Conservation (phyloP, 2,329 filamentous ascomycete species). For the Scytalidium lignicola region DNA sequence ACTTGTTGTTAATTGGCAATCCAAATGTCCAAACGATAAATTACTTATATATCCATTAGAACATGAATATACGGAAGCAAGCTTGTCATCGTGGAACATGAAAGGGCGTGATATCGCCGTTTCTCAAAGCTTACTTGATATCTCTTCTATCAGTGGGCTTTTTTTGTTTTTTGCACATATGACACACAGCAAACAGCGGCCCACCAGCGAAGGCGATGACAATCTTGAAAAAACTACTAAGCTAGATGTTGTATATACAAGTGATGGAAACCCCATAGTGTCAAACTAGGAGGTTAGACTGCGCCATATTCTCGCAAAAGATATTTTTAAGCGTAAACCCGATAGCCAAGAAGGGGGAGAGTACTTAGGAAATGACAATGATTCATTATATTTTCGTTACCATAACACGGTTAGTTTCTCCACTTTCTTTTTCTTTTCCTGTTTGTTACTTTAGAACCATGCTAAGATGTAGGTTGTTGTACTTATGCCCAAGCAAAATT, state of each 20-base stretch:
- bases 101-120: conserved; percentile 10
- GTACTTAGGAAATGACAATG: conserved; percentile 13
- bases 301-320: conserved; percentile 7
- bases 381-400: conserved; percentile 12
- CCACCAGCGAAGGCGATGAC: conserved; percentile 6
- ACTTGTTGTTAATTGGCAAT: conserved; percentile 7
- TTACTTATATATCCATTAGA: conserved; percentile 6
- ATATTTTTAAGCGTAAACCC: conserved; percentile 6
- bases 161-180: conserved; percentile 13
- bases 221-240: background rate
- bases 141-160: conserved; percentile 8
- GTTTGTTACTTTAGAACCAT: background rate
- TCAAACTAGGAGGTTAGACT: background rate
- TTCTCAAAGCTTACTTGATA: conserved; percentile 5
- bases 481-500: conserved; percentile 7
- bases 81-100: conserved; percentile 6
- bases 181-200: conserved; percentile 1
- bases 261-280: background rate
- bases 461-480: conserved; percentile 7
- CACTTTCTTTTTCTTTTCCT: background rate
- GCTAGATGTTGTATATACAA: background rate
- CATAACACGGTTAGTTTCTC: conserved; percentile 9
- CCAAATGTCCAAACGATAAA: background rate
- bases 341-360: conserved; percentile 14
- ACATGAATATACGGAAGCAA: conserved; percentile 11